Evolutionary conservation across 2,329 filamentous ascomycete species (phyloP).

Genomic region (Talaromyces sp.): DNA sequence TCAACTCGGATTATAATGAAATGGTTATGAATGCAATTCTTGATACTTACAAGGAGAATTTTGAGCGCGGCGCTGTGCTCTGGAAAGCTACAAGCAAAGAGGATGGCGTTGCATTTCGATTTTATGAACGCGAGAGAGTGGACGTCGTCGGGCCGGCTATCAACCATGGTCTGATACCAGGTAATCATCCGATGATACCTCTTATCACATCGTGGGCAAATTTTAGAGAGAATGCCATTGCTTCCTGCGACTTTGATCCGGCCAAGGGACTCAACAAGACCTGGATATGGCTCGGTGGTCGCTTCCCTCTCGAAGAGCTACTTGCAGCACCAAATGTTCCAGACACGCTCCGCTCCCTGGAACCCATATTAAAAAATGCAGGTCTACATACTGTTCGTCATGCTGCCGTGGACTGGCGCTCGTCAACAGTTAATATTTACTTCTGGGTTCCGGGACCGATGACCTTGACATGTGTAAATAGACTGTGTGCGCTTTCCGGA

Average conservation of each 20-base stretch:
- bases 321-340: slow-evolving; percentile 9
- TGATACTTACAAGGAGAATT: slow-evolving; percentile 10
- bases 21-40: slow-evolving; percentile 3
- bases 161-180: not conserved
- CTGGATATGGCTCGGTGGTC: slow-evolving; percentile 16
- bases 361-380: not conserved
- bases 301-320: not conserved
- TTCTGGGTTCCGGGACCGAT: slow-evolving; percentile 12
- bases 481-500: not conserved
- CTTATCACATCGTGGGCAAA: slow-evolving; percentile 13
- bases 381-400: slow-evolving; percentile 12
- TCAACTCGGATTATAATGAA: not conserved
- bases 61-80: slow-evolving; percentile 10
- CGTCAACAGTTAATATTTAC: slow-evolving; percentile 14
- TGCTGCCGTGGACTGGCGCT: slow-evolving; percentile 14
- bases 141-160: slow-evolving; percentile 11
- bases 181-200: slow-evolving; percentile 6
- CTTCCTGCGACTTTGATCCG: slow-evolving; percentile 16
- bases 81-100: slow-evolving; percentile 15
- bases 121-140: slow-evolving; percentile 14
- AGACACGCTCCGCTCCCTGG: not conserved
- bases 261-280: slow-evolving; percentile 13
- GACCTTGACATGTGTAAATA: not conserved
- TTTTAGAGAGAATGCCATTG: slow-evolving; percentile 6
- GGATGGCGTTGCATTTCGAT: slow-evolving; percentile 15